Percentiles rank a stretch among this genome's conserved stretches.
Conservation (phyloP, 306 rosid genomes). For the Quercus bicolor region DNA sequence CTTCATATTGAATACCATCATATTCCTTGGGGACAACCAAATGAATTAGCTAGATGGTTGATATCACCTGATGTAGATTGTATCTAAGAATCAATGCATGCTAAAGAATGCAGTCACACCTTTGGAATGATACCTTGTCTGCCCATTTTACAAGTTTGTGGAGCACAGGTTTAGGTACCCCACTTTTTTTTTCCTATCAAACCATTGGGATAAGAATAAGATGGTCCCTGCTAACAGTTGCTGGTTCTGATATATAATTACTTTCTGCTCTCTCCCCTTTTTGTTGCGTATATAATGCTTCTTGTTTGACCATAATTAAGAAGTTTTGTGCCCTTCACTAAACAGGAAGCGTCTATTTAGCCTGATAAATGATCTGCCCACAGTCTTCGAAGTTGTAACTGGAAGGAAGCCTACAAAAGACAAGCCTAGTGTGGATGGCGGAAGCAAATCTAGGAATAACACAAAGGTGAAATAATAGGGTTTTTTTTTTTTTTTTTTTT, state of each 20-base stretch:
- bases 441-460: constrained; percentile 54
- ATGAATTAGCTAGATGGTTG: neutral
- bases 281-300: neutral
- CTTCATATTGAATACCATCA: neutral
- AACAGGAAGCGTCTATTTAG: constrained; percentile 56
- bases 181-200: neutral
- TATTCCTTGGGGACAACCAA: neutral
- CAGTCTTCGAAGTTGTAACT: constrained; percentile 54
- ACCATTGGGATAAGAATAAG: no score
- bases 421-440: constrained; percentile 46
- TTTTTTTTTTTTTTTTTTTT: no score
- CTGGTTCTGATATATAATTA: neutral
- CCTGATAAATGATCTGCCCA: constrained; percentile 58
- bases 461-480: constrained; percentile 34
- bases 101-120: neutral
- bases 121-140: neutral
- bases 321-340: constrained; percentile 2
- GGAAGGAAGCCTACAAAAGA: constrained; percentile 50
- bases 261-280: neutral
- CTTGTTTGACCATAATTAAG: neutral
- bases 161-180: neutral
- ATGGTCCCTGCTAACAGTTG: neutral
- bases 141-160: neutral
- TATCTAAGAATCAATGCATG: neutral
- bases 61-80: neutral